A percentile compares a stretch with the other conserved stretches of the same genome.
These are phyloP conservation scores for Rhodotorula sp. DNA, from an alignment of 1,284 basidiomycete species.

Conservation along the genomic window DNA sequence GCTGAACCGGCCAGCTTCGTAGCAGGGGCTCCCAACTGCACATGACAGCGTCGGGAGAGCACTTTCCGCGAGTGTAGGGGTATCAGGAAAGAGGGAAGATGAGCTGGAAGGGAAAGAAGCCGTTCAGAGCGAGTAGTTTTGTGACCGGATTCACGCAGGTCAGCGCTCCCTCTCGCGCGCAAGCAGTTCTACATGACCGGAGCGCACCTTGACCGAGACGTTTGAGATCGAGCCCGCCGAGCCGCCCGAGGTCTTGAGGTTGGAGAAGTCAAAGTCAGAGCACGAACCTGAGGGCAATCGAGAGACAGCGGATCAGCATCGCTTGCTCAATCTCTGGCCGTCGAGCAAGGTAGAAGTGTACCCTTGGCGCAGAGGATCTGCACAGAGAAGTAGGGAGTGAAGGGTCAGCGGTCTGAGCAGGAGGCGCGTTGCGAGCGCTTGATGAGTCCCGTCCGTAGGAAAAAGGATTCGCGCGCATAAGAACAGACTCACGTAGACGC, in stretches of 20 bases:
- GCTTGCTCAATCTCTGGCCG: too few species aligned
- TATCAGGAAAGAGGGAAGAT: not conserved
- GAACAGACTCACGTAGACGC: conserved; percentile 29
- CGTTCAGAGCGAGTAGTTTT: not conserved
- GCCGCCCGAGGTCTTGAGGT: not conserved
- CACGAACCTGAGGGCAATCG: not conserved
- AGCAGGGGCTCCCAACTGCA: not conserved
- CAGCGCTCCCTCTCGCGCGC: too few species aligned
- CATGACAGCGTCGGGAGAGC: not conserved
- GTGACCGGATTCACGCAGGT: too few species aligned
- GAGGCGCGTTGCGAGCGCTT: too few species aligned
- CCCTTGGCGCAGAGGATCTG: not conserved
- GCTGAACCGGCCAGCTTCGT: not conserved
- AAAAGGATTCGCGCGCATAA: too few species aligned
- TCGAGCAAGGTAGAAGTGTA: not conserved
- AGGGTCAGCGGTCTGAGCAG: not conserved
- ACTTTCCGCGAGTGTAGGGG: too few species aligned
- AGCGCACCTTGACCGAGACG: not conserved
- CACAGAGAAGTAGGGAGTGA: too few species aligned
- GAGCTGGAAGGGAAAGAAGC: not conserved
- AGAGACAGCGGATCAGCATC: not conserved
- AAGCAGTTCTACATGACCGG: not conserved
- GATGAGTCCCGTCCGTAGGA: too few species aligned
- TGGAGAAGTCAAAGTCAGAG: conserved; percentile 1
- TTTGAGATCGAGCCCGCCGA: not conserved